Base-by-base conservation (phyloP, 192 early-diverging fungal genomes). In the Dimargaris cristalligena region DNA sequence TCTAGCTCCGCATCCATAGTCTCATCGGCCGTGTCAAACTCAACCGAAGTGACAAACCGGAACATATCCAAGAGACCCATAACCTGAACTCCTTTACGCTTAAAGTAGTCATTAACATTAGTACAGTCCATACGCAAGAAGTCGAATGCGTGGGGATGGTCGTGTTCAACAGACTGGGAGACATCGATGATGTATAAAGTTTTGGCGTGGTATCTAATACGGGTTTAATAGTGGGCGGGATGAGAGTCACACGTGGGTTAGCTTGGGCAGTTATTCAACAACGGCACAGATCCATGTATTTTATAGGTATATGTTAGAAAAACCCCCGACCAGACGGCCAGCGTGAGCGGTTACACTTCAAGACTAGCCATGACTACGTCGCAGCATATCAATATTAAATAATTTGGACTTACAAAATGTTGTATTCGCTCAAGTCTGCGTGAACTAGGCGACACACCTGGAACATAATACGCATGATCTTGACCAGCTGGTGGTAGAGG, bases 371-470 rank as follows among this genome's bases (percentile, higher is more conserved):
- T 20, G 20, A 46, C 45, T 46, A 46, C 45, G n/a, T 46, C n/a
- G 20, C n/a, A 46, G n/a, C 20, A 46, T n/a, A 20, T 46, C 45
- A 46, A 20, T n/a, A n/a, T 13, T 29, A 62, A 31, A 23, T 29
- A 25, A 38, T 23, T 18, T 34, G 41, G 18, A 71, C 73, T 69
- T 74, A 92, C 65, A 98, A 74, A 22, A 98, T 79, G 64, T 98
- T 98, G 75, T 98, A 98, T 72, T 98, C 94, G 73, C 82, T 86
- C 59, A 98, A 71, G 88, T 98, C 94, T 14, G 91, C 94, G 63
- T 98, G 94, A 3, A 98, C 94, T n/a, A 98, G 69, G 28, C 79
- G 77, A 65, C 94, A 98, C 16, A 79, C 82, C 62, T 91, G 85
- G 70, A 91, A 98, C 78, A 98, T 84, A 45, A 77, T 81, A 64